Conservation (phyloP, 441 rosid species). For the Populus trichocarpa region DNA sequence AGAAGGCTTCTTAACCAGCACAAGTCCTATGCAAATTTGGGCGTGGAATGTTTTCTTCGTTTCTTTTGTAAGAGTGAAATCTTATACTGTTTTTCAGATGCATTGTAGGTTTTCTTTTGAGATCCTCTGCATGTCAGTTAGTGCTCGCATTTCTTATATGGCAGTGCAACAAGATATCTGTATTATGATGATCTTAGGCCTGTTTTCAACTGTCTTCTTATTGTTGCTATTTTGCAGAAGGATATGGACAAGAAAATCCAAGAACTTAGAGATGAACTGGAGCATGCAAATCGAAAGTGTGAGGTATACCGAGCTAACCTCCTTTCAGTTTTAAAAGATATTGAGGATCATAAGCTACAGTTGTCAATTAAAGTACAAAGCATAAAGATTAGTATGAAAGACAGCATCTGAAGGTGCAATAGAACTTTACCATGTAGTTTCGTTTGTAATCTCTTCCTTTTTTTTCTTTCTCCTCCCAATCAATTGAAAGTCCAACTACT, state of each 20-base stretch:
- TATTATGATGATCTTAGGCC: neutral
- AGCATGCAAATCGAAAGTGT: slow-evolving; percentile 63
- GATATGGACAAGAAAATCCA: slow-evolving; percentile 66
- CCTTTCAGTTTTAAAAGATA: slow-evolving; percentile 73
- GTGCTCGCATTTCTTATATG: too few species aligned
- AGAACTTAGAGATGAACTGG: slow-evolving; percentile 55
- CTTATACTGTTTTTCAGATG: too few species aligned
- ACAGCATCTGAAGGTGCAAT: slow-evolving; percentile 38
- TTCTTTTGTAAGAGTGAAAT: too few species aligned
- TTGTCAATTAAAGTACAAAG: slow-evolving; percentile 77
- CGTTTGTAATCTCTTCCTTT: neutral
- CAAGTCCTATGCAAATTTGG: too few species aligned
- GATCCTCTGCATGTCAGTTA: too few species aligned
- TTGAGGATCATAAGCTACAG: slow-evolving; percentile 85
- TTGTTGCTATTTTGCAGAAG: slow-evolving; percentile 44
- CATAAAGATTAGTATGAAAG: slow-evolving; percentile 76
- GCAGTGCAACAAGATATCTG: too few species aligned
- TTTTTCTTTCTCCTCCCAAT: neutral
- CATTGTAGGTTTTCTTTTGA: too few species aligned
- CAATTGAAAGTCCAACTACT: slow-evolving; percentile 13
- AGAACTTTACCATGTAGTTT: slow-evolving; percentile 12
- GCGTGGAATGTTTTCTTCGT: too few species aligned
- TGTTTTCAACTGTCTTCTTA: neutral
- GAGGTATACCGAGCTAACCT: slow-evolving; percentile 74
- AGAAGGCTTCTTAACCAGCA: too few species aligned